Percentiles rank a stretch among this genome's conserved stretches.
Evolutionary conservation across 1,284 basidiomycete species (phyloP).

Genomic region (Pyrrhoderma noxium): DNA sequence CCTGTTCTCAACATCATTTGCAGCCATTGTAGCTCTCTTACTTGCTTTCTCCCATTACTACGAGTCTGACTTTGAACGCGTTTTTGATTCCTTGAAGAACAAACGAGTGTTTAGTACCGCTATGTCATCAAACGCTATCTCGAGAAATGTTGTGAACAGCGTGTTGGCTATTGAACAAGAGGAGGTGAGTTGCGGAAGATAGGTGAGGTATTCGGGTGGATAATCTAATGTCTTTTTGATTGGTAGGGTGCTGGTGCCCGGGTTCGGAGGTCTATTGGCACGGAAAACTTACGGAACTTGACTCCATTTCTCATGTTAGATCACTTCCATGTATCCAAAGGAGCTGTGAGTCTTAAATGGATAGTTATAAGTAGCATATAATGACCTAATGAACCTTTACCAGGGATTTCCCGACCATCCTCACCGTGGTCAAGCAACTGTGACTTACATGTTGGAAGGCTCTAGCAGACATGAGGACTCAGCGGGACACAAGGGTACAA

Average conservation of each 20-base stretch:
- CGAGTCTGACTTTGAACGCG: slow-evolving; percentile 8
- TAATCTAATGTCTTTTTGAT: too few relatives aligned
- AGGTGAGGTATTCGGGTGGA: not conserved
- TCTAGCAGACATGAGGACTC: slow-evolving; percentile 89
- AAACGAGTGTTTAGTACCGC: slow-evolving; percentile 5
- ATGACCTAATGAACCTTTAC: slow-evolving; percentile 1
- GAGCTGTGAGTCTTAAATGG: slow-evolving; percentile 39
- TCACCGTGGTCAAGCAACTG: slow-evolving; percentile 82
- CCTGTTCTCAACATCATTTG: slow-evolving; percentile 6
- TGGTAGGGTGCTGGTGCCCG: slow-evolving; percentile 73
- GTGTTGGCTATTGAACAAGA: slow-evolving; percentile 75
- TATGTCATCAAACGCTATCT: slow-evolving; percentile 32
- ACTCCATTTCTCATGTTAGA: slow-evolving; percentile 90
- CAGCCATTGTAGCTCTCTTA: slow-evolving; percentile 15
- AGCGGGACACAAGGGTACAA: slow-evolving; percentile 76
- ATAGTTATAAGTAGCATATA: slow-evolving; percentile 13
- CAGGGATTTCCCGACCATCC: slow-evolving; percentile 82
- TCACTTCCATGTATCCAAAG: slow-evolving; percentile 60
- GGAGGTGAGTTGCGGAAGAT: slow-evolving; percentile 51
- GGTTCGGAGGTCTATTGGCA: slow-evolving; percentile 88
- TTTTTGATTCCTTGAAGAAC: slow-evolving; percentile 10
- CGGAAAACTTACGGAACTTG: slow-evolving; percentile 66
- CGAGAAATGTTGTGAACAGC: slow-evolving; percentile 67
- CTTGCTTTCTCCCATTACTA: slow-evolving; percentile 4
- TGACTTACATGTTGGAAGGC: slow-evolving; percentile 87